Evolutionary conservation across 2,329 filamentous ascomycete species (phyloP), one percentile per base, ranked within the genome.

Genomic region (Penicillium verrucosum): DNA sequence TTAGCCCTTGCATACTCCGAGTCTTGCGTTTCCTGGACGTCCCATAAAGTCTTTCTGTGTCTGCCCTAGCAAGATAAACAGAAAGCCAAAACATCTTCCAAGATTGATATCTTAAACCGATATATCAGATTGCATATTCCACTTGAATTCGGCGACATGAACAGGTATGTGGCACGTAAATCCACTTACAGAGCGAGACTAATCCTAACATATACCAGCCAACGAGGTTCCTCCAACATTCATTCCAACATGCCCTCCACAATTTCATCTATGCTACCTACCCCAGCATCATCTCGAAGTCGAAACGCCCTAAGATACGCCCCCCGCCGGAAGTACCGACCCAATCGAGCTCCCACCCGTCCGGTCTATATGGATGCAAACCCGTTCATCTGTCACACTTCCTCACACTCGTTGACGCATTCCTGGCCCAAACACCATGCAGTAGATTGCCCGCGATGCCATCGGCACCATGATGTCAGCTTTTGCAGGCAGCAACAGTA

Each of bases 371-470:
- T 57, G 36, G 51, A 62, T 10, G n/a, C 36, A 27, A 67, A 67
- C 43, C 65, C 65, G n/a, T 56, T 63, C 12, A 63, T 67, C 18
- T 56, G 51, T 25, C 53, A 59, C 12, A 57, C 58, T 7, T 56
- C 62, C 8, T 54, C 60, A 7, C 65, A 67, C 25, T 66, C 65
- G 1, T 64, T 67, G 43, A 66, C 64, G 29, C 65, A 67, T 40
- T 57, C 57, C 18, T 63, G 60, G 51, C 63, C 61, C 8, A 59
- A 54, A 16, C 61, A 66, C 52, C 49, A 47, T 21, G 27, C 53
- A 1, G 56, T 56, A 10, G 51, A 63, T 38, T 66, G 65, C 44
- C 44, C 58, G 18, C 54, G 65, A 32, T 66, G 65, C 32, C 51
- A 58, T 51, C 50, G 54, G 21, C 49, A 55, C 23, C 54, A 59